These are phyloP conservation scores for Ceratobasidium sp. DNA, from an alignment of 1,284 basidiomycete genomes.

Conservation along the genomic window DNA sequence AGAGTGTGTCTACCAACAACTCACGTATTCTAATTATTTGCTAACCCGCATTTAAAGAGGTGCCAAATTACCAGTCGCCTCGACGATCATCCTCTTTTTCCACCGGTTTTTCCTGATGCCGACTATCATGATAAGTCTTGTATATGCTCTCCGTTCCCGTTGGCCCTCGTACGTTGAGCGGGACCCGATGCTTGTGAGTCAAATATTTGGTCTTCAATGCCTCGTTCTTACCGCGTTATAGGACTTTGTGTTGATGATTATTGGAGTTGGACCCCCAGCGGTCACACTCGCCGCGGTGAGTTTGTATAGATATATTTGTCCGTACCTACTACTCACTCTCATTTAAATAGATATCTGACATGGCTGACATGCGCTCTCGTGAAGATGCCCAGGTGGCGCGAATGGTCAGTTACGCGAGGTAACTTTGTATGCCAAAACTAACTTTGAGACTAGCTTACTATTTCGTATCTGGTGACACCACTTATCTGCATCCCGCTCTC, in stretches of 20 bases:
- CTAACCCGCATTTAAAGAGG: not conserved
- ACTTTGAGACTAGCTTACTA: not conserved
- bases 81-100: constrained; percentile 12
- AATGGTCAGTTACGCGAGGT: constrained; percentile 7
- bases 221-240: not conserved
- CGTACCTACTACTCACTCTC: not conserved
- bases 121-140: constrained; percentile 22
- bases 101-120: constrained; percentile 31
- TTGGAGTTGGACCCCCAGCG: constrained; percentile 31
- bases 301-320: not conserved
- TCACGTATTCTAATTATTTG: not conserved
- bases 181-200: constrained; percentile 33
- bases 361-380: constrained; percentile 2
- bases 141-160: constrained; percentile 1
- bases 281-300: constrained; percentile 27
- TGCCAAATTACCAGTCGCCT: constrained; percentile 9
- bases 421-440: not conserved
- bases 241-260: constrained; percentile 31
- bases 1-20: not conserved
- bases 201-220: not conserved
- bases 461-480: constrained; percentile 24
- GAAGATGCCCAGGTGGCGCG: constrained; percentile 32
- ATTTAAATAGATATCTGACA: constrained; percentile 21
- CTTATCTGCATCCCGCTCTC: constrained; percentile 15
- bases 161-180: constrained; percentile 29